Evolutionary conservation across 164 flowering plant genomes (phyloP).

Genomic region (Annona cherimola): DNA sequence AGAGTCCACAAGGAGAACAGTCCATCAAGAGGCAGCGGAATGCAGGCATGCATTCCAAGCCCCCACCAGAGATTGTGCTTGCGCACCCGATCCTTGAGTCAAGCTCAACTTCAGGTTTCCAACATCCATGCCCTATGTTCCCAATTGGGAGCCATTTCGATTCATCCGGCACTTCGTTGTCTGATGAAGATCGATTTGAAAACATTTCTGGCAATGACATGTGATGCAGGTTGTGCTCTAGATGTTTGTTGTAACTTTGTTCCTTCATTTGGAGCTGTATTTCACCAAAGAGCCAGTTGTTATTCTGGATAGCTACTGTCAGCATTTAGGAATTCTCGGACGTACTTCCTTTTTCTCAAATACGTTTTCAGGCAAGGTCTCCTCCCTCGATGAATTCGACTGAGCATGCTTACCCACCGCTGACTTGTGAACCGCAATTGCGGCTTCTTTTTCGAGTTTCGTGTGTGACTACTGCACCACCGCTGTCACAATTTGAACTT

Average conservation of each 20-base stretch:
- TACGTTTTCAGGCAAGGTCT: no score
- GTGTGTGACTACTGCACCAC: no score
- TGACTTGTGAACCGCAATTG: no score
- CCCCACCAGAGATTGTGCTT: constrained; percentile 39
- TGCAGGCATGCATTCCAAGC: constrained; percentile 17
- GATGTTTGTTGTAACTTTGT: background rate
- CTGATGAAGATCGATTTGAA: constrained; percentile 27
- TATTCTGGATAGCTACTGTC: background rate
- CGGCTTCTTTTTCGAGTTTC: no score
- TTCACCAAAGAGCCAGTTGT: background rate
- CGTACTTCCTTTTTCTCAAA: no score
- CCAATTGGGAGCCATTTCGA: constrained; percentile 32
- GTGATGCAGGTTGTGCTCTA: constrained; percentile 1
- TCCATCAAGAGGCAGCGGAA: constrained; percentile 42
- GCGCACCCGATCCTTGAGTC: constrained; percentile 73
- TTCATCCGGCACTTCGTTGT: constrained; percentile 21
- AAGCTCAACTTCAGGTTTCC: constrained; percentile 39
- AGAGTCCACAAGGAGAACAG: constrained; percentile 26
- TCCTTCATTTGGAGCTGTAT: background rate
- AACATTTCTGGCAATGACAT: constrained; percentile 21
- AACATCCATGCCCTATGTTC: constrained; percentile 31
- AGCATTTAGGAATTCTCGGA: no score
- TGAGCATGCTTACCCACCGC: no score
- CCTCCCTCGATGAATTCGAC: no score
- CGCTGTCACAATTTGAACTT: no score